A percentile compares a stretch with the other conserved stretches of the same genome.
Evolutionary conservation across 116 monocot genomes (phyloP).

Genomic region (Thalassia testudinum): DNA sequence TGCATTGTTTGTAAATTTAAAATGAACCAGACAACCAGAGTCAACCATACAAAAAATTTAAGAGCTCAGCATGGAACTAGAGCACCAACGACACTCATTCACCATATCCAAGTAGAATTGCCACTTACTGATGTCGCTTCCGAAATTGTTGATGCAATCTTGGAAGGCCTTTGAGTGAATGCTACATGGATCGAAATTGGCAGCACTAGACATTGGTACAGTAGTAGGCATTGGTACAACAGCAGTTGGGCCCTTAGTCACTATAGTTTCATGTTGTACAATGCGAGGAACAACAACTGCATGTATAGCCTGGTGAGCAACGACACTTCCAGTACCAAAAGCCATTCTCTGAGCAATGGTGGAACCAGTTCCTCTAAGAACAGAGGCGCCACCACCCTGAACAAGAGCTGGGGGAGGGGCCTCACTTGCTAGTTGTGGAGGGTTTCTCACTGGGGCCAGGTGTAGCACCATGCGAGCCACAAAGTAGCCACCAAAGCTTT

Average conservation of each 20-base stretch:
- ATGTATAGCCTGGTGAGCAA: conserved; percentile 71
- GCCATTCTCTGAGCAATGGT: conserved; percentile 50
- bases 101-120: too few species aligned
- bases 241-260: conserved; percentile 13
- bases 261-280: conserved; percentile 41
- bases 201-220: conserved; percentile 11
- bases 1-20: too few species aligned
- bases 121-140: too few species aligned
- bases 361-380: conserved; percentile 38
- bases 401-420: conserved; percentile 33
- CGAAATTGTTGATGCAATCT: too few species aligned
- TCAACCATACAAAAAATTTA: too few species aligned
- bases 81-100: too few species aligned
- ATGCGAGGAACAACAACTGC: conserved; percentile 44
- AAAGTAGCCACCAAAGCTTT: too few species aligned
- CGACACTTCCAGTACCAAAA: conserved; percentile 58
- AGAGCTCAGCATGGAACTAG: too few species aligned
- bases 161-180: conserved; percentile 74
- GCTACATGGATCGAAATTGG: conserved; percentile 37
- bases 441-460: too few species aligned
- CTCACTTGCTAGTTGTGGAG: conserved; percentile 21
- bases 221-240: too few species aligned
- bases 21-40: too few species aligned
- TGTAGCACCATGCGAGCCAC: too few species aligned
- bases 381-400: conserved; percentile 25